A percentile compares a stretch with the other conserved stretches of the same genome.
Evolutionary conservation across 2,329 filamentous ascomycete genomes (phyloP).

Genomic region (Xylariaceae sp.): DNA sequence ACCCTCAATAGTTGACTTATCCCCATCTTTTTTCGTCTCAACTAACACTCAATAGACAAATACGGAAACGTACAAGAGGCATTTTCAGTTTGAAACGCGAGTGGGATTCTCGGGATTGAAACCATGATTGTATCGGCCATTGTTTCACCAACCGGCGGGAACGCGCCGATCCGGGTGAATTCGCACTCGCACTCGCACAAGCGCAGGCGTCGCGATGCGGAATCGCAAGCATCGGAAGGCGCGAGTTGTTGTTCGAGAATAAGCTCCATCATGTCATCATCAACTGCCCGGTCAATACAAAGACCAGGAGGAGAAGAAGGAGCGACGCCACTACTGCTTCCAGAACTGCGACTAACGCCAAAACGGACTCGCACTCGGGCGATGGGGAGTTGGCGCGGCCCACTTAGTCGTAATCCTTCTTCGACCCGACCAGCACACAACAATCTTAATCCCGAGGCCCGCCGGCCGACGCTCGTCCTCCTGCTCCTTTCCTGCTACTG

Average conservation of each 20-base stretch:
- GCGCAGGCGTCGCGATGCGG: constrained; percentile 6
- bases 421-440: neutral
- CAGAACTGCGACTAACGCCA: neutral
- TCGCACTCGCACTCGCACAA: constrained; percentile 5
- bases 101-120: neutral
- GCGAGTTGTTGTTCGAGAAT: neutral
- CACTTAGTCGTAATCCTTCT: constrained; percentile 5
- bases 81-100: neutral
- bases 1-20: neutral
- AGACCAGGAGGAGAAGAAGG: too few species aligned
- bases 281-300: too few species aligned
- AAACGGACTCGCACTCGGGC: constrained; percentile 1
- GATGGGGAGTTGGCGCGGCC: constrained; percentile 5
- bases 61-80: neutral
- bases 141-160: constrained; percentile 11
- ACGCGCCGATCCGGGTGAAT: constrained; percentile 11
- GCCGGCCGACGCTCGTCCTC: constrained; percentile 30
- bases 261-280: neutral
- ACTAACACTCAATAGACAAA: neutral
- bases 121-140: constrained; percentile 5
- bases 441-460: constrained; percentile 16
- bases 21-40: neutral
- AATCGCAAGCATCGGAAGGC: neutral
- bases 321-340: too few species aligned
- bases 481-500: constrained; percentile 27